Base-by-base conservation (phyloP, 225 moss, liverwort and hornwort species). In the Climacium dendroides region DNA sequence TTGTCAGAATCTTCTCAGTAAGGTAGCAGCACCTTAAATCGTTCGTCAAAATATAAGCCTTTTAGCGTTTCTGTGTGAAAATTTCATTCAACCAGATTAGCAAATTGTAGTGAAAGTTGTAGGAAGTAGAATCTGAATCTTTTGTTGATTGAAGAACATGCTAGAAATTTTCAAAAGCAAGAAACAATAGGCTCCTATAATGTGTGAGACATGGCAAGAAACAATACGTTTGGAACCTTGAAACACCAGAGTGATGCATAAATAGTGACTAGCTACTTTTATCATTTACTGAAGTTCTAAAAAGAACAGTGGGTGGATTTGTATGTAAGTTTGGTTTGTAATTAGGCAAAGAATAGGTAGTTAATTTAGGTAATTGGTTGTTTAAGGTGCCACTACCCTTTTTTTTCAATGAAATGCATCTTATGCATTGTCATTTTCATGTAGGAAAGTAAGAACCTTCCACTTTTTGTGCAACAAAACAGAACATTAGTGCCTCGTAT, bases 401-500 rank as follows among this genome's bases (percentile, higher is more conserved):
- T 9, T 45, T n/a, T 29, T 45, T 37, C 6, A 13, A 41, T 15
- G 8, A 25, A 70, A 25, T 25, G 25, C 41, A 15, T 41, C 13
- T 23, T 0, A 3, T 41, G 3, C 41, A 13, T 69, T 39, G 23
- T 41, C 3, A 1, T 41, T 70, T 70, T 25, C 1, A 24, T 0
- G 0, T 15, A 3, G 8, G 41, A 69, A 69, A 39, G 7, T 23
- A 69, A 24, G 26, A 26, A 15, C 15, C 41, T 9, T 7, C 1
- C 4, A 0, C 15, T 15, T 41, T 25, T 25, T 41, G 25, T 41
- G 26, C 15, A 41, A 25, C 1, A 0, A 41, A 26, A 25, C 0
- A 0, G 3, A 70, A 8, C 4, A 70, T 9, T 1, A 26, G 0
- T 20, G 20, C 19, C 5, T 1, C 20, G n/a, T 20, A n/a, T 19